Evolutionary conservation across 2,329 filamentous ascomycete genomes (phyloP), one percentile per base, ranked within the genome.

Genomic region (Trichoderma polysporum): DNA sequence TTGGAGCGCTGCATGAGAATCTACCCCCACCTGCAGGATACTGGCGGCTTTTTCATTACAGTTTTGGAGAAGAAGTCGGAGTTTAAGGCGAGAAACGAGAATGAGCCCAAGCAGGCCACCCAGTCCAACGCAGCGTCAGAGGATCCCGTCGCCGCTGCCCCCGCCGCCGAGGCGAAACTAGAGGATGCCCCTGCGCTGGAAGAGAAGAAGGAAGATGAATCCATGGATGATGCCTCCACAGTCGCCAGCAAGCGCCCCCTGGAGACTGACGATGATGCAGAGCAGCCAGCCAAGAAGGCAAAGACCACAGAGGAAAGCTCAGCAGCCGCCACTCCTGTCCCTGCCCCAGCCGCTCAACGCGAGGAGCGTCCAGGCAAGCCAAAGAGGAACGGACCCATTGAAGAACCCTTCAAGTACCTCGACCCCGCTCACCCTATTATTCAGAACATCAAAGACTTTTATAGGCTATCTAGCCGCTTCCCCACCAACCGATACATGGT

Each of bases 341-440:
- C 64, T 66, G 15, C 62, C 49, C 71, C 74, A 4, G 69, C 74
- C 27, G 69, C 67, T 54, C 66, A 70, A 6, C 74, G 71, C 71
- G 74, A 68, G 10, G 71, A 69, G 58, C 76, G 75, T 57, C 65
- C 74, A 53, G 73, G 70, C 67, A 80, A 79, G 70, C 77, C 78
- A 68, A 78, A 73, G 76, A 79, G 75, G 76, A 84, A 83, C 68
- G 83, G 82, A 57, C 86, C 86, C 17, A 85, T 89, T 70, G 95
- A 98, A 78, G 95, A 99, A 77, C 92, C 94, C 4, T 99, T 97
- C 85, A 97, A 97, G 76, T 99, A 93, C 76, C 86, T 99, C 47
- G 79, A 89, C 9, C 79, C 88, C 0, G 85, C 90, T 29, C 92
- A 97, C 76, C 82, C 88, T 2, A 92, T 95, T 68, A 89, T 99